These are phyloP conservation scores for Phytophthora cactorum DNA, from an alignment of 352 stramenopile species.

Conservation along the genomic window DNA sequence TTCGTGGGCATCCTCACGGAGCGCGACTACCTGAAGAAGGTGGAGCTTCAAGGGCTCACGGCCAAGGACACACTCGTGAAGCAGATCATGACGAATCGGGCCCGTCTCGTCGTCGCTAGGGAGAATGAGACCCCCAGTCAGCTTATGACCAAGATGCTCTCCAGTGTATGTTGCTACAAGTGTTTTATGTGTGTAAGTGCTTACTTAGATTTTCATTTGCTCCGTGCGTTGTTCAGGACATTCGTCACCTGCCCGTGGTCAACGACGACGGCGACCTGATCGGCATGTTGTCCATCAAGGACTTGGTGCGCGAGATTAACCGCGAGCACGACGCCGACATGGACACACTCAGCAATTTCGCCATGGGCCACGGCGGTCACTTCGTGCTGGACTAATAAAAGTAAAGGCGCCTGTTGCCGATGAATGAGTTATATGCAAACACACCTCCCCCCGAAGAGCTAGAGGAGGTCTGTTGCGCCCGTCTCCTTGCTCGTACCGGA, in stretches of 20 bases:
- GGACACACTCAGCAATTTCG: constrained; percentile 81
- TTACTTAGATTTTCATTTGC: constrained; percentile 1
- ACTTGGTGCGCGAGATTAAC: constrained; percentile 90
- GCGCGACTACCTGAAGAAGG: constrained; percentile 96
- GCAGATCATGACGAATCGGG: constrained; percentile 95
- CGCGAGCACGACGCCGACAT: constrained; percentile 81
- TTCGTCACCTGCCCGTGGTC: constrained; percentile 95
- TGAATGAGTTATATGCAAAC: constrained; percentile 20
- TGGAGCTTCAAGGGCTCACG: constrained; percentile 93
- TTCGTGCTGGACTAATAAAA: constrained; percentile 75
- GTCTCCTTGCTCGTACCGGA: constrained; percentile 2
- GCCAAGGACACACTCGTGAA: constrained; percentile 86
- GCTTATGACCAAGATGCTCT: constrained; percentile 97
- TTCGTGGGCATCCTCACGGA: constrained; percentile 94
- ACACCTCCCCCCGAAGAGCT: neutral
- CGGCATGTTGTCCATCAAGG: constrained; percentile 96
- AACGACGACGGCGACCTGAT: constrained; percentile 91
- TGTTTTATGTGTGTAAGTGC: neutral
- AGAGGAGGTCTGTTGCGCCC: neutral
- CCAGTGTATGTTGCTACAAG: constrained; percentile 55
- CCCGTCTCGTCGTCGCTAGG: constrained; percentile 90
- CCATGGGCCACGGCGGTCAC: constrained; percentile 77
- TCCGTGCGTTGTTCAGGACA: constrained; percentile 57
- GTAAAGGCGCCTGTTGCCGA: neutral
- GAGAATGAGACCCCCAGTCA: constrained; percentile 87